Percentiles rank a stretch among this genome's conserved stretches.
These are phyloP conservation scores for Mycena rosella DNA, from an alignment of 768 basidiomycete species.

Conservation along the genomic window DNA sequence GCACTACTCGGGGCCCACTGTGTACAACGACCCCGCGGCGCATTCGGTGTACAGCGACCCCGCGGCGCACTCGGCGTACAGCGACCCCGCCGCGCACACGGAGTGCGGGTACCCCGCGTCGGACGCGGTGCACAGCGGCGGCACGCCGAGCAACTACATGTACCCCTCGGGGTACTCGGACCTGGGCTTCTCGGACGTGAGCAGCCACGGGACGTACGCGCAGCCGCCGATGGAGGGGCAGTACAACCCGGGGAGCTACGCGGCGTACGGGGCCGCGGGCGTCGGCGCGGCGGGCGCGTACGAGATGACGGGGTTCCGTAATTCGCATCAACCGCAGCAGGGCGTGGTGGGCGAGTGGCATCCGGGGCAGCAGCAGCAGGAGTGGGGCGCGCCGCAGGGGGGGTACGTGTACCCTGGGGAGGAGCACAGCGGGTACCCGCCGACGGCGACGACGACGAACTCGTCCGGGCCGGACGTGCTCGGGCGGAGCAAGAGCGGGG, in stretches of 20 bases:
- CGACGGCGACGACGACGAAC: slow-evolving; percentile 8
- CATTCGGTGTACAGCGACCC: too few species aligned
- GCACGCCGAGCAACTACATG: slow-evolving; percentile 36
- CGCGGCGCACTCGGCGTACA: slow-evolving; percentile 29
- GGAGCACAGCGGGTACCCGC: slow-evolving; percentile 28
- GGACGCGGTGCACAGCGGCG: slow-evolving; percentile 11
- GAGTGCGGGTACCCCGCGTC: not conserved
- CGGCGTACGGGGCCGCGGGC: slow-evolving; percentile 41
- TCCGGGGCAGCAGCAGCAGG: not conserved
- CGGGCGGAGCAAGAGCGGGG: slow-evolving; percentile 28
- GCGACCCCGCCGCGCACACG: slow-evolving; percentile 24
- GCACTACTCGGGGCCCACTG: slow-evolving; percentile 27
- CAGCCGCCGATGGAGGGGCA: slow-evolving; percentile 46
- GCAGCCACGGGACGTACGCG: slow-evolving; percentile 52
- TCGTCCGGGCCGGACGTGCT: slow-evolving; percentile 24
- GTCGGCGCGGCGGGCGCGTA: slow-evolving; percentile 44
- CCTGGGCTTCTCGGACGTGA: slow-evolving; percentile 49
- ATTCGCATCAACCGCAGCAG: slow-evolving; percentile 18
- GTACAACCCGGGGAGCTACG: slow-evolving; percentile 34
- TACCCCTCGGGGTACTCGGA: slow-evolving; percentile 39
- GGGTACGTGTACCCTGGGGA: slow-evolving; percentile 34
- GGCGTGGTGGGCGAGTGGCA: not conserved
- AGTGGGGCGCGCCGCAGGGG: not conserved
- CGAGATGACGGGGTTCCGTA: slow-evolving; percentile 39
- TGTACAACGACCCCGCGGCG: not conserved